Percentiles rank a stretch among this genome's conserved stretches.
Evolutionary conservation across 164 flowering plant species (phyloP).

Genomic region (Stephania yunnanensis): DNA sequence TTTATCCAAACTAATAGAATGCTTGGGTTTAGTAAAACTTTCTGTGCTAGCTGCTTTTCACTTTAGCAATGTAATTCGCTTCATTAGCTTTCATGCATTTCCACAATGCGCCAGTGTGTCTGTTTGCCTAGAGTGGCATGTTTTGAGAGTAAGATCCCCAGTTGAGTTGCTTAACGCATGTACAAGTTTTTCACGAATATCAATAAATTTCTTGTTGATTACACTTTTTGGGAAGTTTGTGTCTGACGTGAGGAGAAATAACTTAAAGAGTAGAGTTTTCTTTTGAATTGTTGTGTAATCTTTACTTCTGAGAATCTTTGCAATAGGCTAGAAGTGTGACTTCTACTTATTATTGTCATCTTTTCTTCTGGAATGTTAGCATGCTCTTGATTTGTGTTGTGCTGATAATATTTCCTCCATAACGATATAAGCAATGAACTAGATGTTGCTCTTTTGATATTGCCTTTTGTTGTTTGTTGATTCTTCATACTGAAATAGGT

Average conservation of each 20-base stretch:
- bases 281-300: not conserved
- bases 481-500: not conserved
- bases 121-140: conserved; percentile 8
- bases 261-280: not conserved
- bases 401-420: not conserved
- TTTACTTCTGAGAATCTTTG: conserved; percentile 2
- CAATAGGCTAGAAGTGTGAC: conserved; percentile 1
- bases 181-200: conserved; percentile 3
- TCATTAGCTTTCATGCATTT: conserved; percentile 5
- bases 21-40: conserved; percentile 14
- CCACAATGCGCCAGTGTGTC: conserved; percentile 9
- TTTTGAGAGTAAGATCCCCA: conserved; percentile 4
- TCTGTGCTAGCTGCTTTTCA: conserved; percentile 1
- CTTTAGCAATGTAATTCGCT: conserved; percentile 9
- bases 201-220: conserved; percentile 11
- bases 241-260: too few relatives aligned
- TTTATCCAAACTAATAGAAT: conserved; percentile 19
- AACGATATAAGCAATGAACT: not conserved
- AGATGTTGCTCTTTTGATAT: not conserved
- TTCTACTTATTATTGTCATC: not conserved
- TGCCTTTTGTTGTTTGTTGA: not conserved
- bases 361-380: not conserved
- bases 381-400: not conserved
- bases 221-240: not conserved
- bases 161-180: conserved; percentile 11